Conservation (phyloP, 163 green algal species). For the Prototheca wickerhamii region DNA sequence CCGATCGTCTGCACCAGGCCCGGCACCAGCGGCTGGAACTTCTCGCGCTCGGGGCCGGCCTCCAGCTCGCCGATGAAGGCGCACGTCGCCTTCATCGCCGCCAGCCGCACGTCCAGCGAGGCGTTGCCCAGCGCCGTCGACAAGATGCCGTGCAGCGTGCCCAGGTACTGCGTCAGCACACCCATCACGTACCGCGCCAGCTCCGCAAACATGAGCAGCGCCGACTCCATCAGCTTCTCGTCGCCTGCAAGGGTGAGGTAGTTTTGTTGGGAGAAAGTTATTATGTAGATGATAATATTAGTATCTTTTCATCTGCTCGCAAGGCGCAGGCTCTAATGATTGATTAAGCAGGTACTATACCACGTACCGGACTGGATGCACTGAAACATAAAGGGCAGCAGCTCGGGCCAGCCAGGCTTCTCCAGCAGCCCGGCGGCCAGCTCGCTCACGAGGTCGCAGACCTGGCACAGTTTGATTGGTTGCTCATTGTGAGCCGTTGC, state of each 20-base stretch:
- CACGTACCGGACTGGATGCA: conserved; percentile 42
- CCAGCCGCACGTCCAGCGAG: conserved; percentile 48
- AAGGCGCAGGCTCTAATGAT: too few species aligned
- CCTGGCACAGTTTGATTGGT: conserved; percentile 29
- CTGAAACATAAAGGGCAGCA: conserved; percentile 85
- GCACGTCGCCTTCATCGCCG: conserved; percentile 60
- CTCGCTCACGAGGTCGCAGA: conserved; percentile 78
- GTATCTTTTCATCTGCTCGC: too few species aligned
- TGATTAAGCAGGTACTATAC: not conserved
- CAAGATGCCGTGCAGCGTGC: conserved; percentile 52
- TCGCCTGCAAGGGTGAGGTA: conserved; percentile 6
- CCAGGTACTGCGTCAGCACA: conserved; percentile 55
- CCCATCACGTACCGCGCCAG: conserved; percentile 62
- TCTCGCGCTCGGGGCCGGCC: conserved; percentile 54
- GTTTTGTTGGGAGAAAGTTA: not conserved
- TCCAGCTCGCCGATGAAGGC: conserved; percentile 79
- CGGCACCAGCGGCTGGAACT: conserved; percentile 61
- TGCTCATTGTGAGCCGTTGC: too few species aligned
- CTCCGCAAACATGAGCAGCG: conserved; percentile 74
- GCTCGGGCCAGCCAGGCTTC: conserved; percentile 72
- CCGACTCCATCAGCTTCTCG: conserved; percentile 48
- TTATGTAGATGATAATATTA: not conserved
- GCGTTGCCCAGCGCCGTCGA: conserved; percentile 26
- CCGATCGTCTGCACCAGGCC: conserved; percentile 45
- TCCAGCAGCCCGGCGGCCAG: conserved; percentile 62